Evolutionary conservation across 768 basidiomycete genomes (phyloP).

Genomic region (Clitopilus hobsonii): DNA sequence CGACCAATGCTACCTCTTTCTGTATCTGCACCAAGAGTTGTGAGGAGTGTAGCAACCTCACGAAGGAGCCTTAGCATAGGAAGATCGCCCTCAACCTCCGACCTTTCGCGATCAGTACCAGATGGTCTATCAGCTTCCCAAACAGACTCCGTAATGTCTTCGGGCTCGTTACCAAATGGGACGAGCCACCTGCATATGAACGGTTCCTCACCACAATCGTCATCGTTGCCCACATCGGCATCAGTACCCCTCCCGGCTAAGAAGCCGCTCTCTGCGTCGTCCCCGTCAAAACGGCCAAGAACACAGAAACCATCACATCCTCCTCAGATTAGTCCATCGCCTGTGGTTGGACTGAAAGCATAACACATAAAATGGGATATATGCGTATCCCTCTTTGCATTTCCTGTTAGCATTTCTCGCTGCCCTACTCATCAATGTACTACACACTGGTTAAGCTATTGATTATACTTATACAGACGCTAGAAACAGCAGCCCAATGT

Average conservation of each 20-base stretch:
- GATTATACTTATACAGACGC: background rate
- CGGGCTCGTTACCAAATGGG: conserved; percentile 12
- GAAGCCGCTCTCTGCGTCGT: background rate
- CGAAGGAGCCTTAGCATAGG: conserved; percentile 33
- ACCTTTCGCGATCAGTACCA: conserved; percentile 14
- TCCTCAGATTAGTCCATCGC: conserved; percentile 12
- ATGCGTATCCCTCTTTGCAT: background rate
- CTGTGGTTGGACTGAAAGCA: conserved; percentile 24
- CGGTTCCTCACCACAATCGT: conserved; percentile 3
- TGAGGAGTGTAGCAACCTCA: conserved; percentile 50
- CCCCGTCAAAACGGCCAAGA: conserved; percentile 15
- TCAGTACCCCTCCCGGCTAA: conserved; percentile 4
- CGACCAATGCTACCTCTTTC: conserved; percentile 14
- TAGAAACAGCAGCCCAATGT: background rate
- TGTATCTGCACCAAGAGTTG: conserved; percentile 42
- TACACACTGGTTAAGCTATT: background rate
- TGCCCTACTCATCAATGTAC: background rate
- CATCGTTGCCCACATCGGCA: conserved; percentile 3
- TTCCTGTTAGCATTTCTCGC: background rate
- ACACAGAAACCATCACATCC: conserved; percentile 17
- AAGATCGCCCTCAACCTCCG: conserved; percentile 23
- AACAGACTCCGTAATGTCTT: conserved; percentile 2
- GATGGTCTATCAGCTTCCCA: conserved; percentile 1
- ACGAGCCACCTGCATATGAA: conserved; percentile 6
- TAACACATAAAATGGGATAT: conserved; percentile 4